Evolutionary conservation across 2,329 filamentous ascomycete genomes (phyloP).

Genomic region (Epichloe amarillans): DNA sequence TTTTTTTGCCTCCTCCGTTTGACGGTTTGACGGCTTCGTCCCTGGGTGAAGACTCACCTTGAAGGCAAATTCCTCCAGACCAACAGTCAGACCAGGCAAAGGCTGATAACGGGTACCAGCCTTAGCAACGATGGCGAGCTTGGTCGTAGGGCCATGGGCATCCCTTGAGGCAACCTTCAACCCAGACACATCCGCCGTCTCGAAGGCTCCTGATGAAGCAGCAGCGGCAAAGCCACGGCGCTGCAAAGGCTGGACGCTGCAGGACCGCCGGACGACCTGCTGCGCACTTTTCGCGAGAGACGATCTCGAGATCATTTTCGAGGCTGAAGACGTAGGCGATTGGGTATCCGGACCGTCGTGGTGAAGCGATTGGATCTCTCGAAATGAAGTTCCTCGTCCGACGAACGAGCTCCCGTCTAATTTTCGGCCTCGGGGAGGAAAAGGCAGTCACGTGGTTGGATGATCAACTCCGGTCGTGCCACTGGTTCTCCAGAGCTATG

Average conservation of each 20-base stretch:
- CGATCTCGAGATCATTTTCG: slow-evolving; percentile 51
- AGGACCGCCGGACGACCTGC: slow-evolving; percentile 42
- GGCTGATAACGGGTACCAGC: slow-evolving; percentile 89
- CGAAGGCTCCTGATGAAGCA: slow-evolving; percentile 63
- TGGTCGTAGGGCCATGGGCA: slow-evolving; percentile 75
- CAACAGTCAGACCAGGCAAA: slow-evolving; percentile 77
- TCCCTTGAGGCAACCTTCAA: slow-evolving; percentile 91
- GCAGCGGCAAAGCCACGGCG: slow-evolving; percentile 46
- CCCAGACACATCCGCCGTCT: slow-evolving; percentile 72
- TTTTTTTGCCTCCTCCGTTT: slow-evolving; percentile 3
- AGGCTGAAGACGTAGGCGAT: slow-evolving; percentile 42
- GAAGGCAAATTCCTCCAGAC: slow-evolving; percentile 91
- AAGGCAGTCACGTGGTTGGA: slow-evolving; percentile 22
- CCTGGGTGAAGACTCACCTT: slow-evolving; percentile 45
- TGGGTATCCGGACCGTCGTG: slow-evolving; percentile 33
- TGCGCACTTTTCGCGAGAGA: slow-evolving; percentile 44
- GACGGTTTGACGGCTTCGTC: slow-evolving; percentile 2
- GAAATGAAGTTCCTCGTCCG: slow-evolving; percentile 28
- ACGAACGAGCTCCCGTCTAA: slow-evolving; percentile 29
- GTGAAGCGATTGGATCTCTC: slow-evolving; percentile 24
- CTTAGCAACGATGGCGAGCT: slow-evolving; percentile 83
- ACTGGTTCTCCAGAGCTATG: not conserved
- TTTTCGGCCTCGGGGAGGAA: slow-evolving; percentile 25
- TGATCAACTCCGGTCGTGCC: not conserved
- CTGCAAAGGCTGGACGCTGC: slow-evolving; percentile 41